Evolutionary conservation across 495 filamentous ascomycete species (phyloP).

Genomic region (Aspergillus haitiensis): DNA sequence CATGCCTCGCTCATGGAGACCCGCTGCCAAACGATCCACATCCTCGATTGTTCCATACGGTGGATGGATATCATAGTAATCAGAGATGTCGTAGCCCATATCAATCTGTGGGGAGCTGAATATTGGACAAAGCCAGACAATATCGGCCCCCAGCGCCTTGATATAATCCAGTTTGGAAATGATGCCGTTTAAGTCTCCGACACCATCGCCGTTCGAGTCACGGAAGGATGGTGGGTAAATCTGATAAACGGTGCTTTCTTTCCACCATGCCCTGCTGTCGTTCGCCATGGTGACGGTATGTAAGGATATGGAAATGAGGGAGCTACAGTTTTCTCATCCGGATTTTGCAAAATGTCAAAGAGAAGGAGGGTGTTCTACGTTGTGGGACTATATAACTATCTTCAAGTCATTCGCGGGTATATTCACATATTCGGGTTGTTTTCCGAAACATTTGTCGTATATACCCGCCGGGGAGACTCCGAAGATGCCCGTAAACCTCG

Average conservation of each 20-base stretch:
- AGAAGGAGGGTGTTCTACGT: neutral
- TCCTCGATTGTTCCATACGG: slow-evolving; percentile 57
- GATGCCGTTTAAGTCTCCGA: slow-evolving; percentile 53
- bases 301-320: neutral
- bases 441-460: neutral
- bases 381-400: neutral
- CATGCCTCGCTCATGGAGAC: slow-evolving; percentile 51
- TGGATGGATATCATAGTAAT: slow-evolving; percentile 57
- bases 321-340: neutral
- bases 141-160: slow-evolving; percentile 39
- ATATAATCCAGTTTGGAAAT: slow-evolving; percentile 44
- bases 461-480: slow-evolving; percentile 1
- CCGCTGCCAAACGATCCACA: slow-evolving; percentile 50
- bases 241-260: slow-evolving; percentile 43
- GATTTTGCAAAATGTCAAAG: neutral
- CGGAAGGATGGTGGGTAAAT: slow-evolving; percentile 43
- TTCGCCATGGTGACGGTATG: neutral
- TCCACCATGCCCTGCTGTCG: slow-evolving; percentile 34
- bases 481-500: neutral
- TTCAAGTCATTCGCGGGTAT: neutral
- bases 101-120: slow-evolving; percentile 54
- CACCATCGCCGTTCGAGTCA: slow-evolving; percentile 43
- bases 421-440: neutral
- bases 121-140: slow-evolving; percentile 43
- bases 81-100: slow-evolving; percentile 58